Conservation (phyloP, 371 early-diverging fungal species). For the Mucor irregularis region DNA sequence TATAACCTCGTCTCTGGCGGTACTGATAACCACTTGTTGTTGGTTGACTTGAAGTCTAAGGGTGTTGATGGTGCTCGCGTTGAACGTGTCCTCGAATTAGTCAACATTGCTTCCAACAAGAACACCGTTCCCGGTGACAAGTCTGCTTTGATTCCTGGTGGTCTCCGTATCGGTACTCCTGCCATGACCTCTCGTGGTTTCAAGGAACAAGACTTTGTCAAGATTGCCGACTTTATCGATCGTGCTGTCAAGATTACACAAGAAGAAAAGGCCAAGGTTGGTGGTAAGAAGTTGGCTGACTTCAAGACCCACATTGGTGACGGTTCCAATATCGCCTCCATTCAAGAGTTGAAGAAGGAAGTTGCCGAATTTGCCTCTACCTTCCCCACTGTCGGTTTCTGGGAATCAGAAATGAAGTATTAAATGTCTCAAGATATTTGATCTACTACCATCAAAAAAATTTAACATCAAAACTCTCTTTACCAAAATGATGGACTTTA, state of each 20-base stretch:
- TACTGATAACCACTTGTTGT: slow-evolving; percentile 93
- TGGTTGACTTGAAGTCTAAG: slow-evolving; percentile 84
- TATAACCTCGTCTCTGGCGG: slow-evolving; percentile 93
- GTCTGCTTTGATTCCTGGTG: slow-evolving; percentile 94
- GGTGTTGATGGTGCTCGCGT: slow-evolving; percentile 93
- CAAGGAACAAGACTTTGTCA: slow-evolving; percentile 82
- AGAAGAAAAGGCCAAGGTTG: slow-evolving; percentile 63
- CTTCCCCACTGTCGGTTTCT: slow-evolving; percentile 90
- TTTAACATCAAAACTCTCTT: not conserved
- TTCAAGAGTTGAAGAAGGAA: slow-evolving; percentile 78
- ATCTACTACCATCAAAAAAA: too few species aligned
- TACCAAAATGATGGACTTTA: not conserved
- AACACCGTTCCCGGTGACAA: slow-evolving; percentile 98
- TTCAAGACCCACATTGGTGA: slow-evolving; percentile 67
- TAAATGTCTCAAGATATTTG: not conserved
- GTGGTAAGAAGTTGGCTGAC: slow-evolving; percentile 93
- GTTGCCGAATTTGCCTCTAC: slow-evolving; percentile 86
- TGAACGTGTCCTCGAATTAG: slow-evolving; percentile 91
- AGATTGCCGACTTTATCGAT: slow-evolving; percentile 86
- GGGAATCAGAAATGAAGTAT: slow-evolving; percentile 28
- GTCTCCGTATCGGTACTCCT: slow-evolving; percentile 92
- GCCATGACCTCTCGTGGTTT: slow-evolving; percentile 98
- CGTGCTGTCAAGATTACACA: slow-evolving; percentile 74
- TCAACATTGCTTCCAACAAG: slow-evolving; percentile 97
- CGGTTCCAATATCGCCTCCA: slow-evolving; percentile 45